These are phyloP conservation scores for Apophysomyces sp. DNA, from an alignment of 371 early-diverging fungal genomes.

Conservation along the genomic window DNA sequence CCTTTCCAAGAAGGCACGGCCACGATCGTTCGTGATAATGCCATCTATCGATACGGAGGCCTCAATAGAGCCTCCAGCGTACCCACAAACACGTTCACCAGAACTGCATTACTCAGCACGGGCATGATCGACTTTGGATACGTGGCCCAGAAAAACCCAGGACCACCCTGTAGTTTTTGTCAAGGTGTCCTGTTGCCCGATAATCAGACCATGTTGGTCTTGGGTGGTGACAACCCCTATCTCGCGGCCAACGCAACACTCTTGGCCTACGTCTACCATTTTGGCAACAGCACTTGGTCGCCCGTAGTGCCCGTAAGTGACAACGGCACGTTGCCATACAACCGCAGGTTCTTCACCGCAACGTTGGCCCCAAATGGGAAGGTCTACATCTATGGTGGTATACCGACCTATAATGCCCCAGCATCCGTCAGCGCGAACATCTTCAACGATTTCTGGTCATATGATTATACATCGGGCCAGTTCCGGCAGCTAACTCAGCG, in stretches of 20 bases:
- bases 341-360: not conserved
- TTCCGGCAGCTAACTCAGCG: not conserved
- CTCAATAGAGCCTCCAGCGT: not conserved
- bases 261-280: not conserved
- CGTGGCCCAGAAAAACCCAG: not conserved
- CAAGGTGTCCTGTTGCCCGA: slow-evolving; percentile 9
- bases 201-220: slow-evolving; percentile 5
- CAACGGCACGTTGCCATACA: slow-evolving; percentile 1
- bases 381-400: slow-evolving; percentile 13
- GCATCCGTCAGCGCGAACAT: not conserved
- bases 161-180: not conserved
- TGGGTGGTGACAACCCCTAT: not conserved
- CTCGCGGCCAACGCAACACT: not conserved
- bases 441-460: slow-evolving; percentile 9
- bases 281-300: slow-evolving; percentile 8
- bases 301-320: not conserved
- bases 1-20: not conserved
- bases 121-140: not conserved
- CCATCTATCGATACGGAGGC: slow-evolving; percentile 10
- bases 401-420: not conserved
- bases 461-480: slow-evolving; percentile 6
- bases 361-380: slow-evolving; percentile 7
- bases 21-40: not conserved
- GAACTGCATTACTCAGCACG: not conserved
- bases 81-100: not conserved